Percentiles rank a stretch among this genome's conserved stretches.
Evolutionary conservation across 75 land plant species (phyloP).

Genomic region (Larix kaempferi): DNA sequence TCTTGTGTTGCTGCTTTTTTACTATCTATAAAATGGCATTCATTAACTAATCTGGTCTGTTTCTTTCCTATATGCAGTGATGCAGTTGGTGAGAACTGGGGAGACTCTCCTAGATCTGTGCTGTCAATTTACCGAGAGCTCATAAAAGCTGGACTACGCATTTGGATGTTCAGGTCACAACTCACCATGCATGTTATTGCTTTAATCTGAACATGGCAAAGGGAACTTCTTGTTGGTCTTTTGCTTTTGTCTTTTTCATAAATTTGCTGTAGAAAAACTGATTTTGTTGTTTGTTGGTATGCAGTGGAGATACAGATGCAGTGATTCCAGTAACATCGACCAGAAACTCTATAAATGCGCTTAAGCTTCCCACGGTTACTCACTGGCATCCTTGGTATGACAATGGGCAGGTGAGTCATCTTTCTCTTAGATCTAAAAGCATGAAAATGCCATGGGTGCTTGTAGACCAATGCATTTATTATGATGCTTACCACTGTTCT

Average conservation of each 20-base stretch:
- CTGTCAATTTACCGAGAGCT: constrained; percentile 42
- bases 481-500: too few relatives aligned
- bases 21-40: not conserved
- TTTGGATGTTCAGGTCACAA: constrained; percentile 46
- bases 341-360: constrained; percentile 52
- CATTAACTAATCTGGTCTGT: not conserved
- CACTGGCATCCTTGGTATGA: constrained; percentile 84
- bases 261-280: not conserved
- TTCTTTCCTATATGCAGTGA: constrained; percentile 11
- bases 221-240: not conserved
- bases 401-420: constrained; percentile 48
- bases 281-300: not conserved
- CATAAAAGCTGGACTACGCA: constrained; percentile 26
- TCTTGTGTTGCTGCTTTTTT: not conserved
- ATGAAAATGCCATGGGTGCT: too few relatives aligned
- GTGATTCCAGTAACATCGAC: constrained; percentile 76
- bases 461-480: too few relatives aligned
- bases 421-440: too few relatives aligned
- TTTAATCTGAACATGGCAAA: not conserved
- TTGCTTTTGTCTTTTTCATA: not conserved
- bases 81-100: constrained; percentile 12
- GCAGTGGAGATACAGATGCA: constrained; percentile 83
- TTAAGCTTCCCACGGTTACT: constrained; percentile 49
- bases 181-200: not conserved
- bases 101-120: constrained; percentile 24